Percentiles rank a stretch among this genome's conserved stretches.
These are phyloP conservation scores for Cladosporium velox DNA, from an alignment of 2,329 filamentous ascomycete genomes.

Conservation along the genomic window DNA sequence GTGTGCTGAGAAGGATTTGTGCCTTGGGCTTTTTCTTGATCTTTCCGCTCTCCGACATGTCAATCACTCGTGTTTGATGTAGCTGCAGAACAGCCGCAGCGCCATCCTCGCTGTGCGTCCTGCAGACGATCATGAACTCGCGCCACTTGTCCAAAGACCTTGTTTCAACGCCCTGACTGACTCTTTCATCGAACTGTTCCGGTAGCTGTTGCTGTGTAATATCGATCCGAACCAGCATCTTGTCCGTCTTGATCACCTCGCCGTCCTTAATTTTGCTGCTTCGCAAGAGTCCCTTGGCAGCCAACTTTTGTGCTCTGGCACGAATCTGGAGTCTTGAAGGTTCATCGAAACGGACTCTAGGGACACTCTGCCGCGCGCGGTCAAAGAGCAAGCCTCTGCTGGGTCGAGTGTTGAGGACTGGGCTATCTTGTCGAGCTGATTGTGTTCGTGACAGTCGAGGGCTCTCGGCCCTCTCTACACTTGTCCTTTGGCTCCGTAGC, in stretches of 20 bases:
- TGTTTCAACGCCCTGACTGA: conserved; percentile 60
- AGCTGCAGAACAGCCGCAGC: conserved; percentile 43
- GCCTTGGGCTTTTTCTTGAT: conserved; percentile 58
- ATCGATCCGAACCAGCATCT: conserved; percentile 67
- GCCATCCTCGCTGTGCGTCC: conserved; percentile 57
- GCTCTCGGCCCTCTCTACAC: background rate
- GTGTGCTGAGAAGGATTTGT: conserved; percentile 58
- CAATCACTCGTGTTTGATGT: conserved; percentile 53
- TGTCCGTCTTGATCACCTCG: conserved; percentile 67
- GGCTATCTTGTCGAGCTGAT: background rate
- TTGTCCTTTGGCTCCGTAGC: conserved; percentile 28
- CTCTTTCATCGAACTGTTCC: conserved; percentile 65
- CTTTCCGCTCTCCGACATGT: conserved; percentile 50
- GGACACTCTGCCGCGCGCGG: conserved; percentile 9
- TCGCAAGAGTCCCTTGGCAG: conserved; percentile 31
- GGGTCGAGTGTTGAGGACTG: background rate
- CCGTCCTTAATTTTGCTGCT: conserved; percentile 52
- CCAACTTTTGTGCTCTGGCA: conserved; percentile 34
- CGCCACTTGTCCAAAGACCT: conserved; percentile 64
- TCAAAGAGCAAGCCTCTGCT: conserved; percentile 12
- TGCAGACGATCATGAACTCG: conserved; percentile 64
- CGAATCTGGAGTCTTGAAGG: conserved; percentile 36
- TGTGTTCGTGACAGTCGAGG: background rate
- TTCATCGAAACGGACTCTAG: conserved; percentile 34
- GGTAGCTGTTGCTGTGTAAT: conserved; percentile 51